These are phyloP conservation scores for Pistacia atlantica DNA, from an alignment of 345 rosid species.

Conservation along the genomic window DNA sequence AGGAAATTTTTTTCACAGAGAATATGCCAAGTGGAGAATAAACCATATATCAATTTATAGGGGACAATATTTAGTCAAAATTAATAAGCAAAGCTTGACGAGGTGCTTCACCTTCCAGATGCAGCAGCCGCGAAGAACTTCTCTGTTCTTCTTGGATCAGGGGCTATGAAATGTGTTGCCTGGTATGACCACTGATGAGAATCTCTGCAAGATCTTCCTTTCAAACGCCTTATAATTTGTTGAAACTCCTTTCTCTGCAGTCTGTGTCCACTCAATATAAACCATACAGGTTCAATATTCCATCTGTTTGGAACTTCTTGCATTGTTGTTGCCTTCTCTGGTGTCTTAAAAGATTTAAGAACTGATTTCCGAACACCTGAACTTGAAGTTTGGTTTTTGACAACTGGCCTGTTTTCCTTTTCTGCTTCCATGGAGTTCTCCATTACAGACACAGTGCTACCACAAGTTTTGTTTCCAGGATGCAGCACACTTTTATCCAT, in stretches of 20 bases:
- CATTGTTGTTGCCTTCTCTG: conserved; percentile 19
- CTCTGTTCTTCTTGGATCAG: conserved; percentile 82
- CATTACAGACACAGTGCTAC: conserved; percentile 18
- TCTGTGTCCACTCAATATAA: conserved; percentile 74
- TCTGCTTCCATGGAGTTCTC: conserved; percentile 27
- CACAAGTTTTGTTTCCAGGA: conserved; percentile 17
- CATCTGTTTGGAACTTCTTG: conserved; percentile 25
- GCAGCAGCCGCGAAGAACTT: conserved; percentile 71
- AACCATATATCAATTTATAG: neutral
- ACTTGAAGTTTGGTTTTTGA: conserved; percentile 23
- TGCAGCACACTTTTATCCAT: conserved; percentile 22
- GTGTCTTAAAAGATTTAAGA: conserved; percentile 27
- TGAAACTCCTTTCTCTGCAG: conserved; percentile 75
- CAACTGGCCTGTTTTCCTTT: conserved; percentile 46
- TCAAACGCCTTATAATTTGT: conserved; percentile 59
- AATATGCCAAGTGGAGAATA: neutral
- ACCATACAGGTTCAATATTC: conserved; percentile 48
- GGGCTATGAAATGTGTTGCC: conserved; percentile 84
- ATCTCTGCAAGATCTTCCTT: conserved; percentile 79
- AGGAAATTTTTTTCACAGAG: neutral
- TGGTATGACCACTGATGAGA: conserved; percentile 98
- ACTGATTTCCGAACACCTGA: conserved; percentile 26
- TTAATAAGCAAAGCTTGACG: conserved; percentile 2
- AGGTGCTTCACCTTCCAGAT: conserved; percentile 49
- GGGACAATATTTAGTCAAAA: neutral